phyloP scores from a whole-genome alignment of 1,284 basidiomycete species.

The Mycena sp. region DNA sequence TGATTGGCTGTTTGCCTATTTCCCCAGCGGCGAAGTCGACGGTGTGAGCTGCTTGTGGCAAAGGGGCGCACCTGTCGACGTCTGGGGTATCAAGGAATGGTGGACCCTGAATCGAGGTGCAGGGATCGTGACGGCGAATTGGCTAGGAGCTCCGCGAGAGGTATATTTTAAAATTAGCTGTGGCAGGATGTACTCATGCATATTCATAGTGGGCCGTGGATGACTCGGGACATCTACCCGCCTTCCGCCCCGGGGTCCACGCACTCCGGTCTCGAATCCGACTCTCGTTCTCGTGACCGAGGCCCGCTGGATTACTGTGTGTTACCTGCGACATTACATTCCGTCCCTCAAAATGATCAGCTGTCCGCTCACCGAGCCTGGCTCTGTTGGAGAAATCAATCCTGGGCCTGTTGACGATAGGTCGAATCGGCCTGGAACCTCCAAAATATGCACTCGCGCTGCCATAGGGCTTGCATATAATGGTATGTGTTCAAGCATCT shows the following conservation, averaged over 20 bases:
- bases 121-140: constrained; percentile 67
- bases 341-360: constrained; percentile 53
- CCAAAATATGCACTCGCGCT: constrained; percentile 64
- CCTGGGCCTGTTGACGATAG: constrained; percentile 46
- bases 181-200: constrained; percentile 9
- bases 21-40: constrained; percentile 61
- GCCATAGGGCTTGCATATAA: constrained; percentile 72
- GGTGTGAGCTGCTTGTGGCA: constrained; percentile 74
- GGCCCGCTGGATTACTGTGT: constrained; percentile 59
- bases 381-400: constrained; percentile 45
- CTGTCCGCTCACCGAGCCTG: constrained; percentile 55
- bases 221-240: constrained; percentile 53
- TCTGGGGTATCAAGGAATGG: constrained; percentile 68
- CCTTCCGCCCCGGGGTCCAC: constrained; percentile 62
- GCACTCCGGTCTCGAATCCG: constrained; percentile 56
- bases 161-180: constrained; percentile 46
- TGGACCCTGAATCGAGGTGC: constrained; percentile 62
- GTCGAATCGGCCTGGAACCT: constrained; percentile 42
- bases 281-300: constrained; percentile 67
- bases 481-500: constrained; percentile 50
- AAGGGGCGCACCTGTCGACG: constrained; percentile 62
- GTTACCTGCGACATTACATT: constrained; percentile 55
- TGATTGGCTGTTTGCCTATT: constrained; percentile 78
- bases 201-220: constrained; percentile 59
- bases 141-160: constrained; percentile 69